Percentiles rank a stretch among this genome's conserved stretches.
Evolutionary conservation across 345 rosid genomes (phyloP).

Genomic region (Brassica incana): DNA sequence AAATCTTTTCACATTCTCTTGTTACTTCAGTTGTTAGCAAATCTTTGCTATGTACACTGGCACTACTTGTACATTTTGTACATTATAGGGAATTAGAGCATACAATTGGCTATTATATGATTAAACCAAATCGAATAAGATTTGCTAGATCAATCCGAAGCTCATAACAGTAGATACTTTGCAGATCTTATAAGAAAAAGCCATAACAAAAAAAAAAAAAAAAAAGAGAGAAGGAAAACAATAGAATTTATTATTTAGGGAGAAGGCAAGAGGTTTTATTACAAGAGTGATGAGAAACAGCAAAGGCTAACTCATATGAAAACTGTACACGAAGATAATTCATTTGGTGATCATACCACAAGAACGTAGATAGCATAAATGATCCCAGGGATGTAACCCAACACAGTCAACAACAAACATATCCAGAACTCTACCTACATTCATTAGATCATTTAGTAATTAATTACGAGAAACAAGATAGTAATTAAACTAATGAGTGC

Average conservation of each 20-base stretch:
- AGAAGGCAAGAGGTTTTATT: slow-evolving; percentile 7
- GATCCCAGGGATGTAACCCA: slow-evolving; percentile 86
- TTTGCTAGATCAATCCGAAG: neutral
- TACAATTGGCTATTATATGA: neutral
- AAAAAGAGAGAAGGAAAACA: neutral
- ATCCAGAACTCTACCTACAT: slow-evolving; percentile 94
- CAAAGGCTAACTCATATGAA: slow-evolving; percentile 14
- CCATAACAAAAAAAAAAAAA: neutral
- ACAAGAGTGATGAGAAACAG: slow-evolving; percentile 15
- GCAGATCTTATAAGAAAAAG: neutral
- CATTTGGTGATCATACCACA: slow-evolving; percentile 43
- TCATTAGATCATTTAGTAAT: neutral
- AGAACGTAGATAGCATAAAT: slow-evolving; percentile 83
- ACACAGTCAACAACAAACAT: slow-evolving; percentile 64
- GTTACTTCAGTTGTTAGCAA: neutral
- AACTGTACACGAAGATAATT: slow-evolving; percentile 27
- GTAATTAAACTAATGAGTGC: neutral
- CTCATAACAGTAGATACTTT: neutral
- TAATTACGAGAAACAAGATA: neutral
- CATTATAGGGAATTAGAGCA: neutral
- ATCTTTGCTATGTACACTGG: too few relatives aligned
- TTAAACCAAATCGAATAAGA: neutral
- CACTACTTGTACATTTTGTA: too few relatives aligned
- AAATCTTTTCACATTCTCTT: too few relatives aligned
- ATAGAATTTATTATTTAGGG: neutral